A percentile compares a stretch with the other conserved stretches of the same genome.
These are phyloP conservation scores for Ophiostoma novo-ulmi DNA, from an alignment of 2,329 filamentous ascomycete genomes.

Conservation along the genomic window DNA sequence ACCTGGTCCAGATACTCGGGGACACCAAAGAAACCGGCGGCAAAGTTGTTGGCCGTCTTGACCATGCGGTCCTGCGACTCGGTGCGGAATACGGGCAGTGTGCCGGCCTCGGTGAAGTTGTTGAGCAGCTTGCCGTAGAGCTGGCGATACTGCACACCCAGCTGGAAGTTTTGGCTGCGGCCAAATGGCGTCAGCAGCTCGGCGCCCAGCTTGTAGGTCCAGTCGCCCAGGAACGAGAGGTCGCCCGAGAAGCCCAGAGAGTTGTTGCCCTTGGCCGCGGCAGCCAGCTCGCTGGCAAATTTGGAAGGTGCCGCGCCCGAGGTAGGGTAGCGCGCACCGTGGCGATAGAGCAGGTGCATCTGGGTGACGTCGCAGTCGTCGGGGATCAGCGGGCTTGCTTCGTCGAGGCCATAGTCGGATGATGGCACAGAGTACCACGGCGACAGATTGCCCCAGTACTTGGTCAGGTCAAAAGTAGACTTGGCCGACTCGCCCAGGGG, in stretches of 20 bases:
- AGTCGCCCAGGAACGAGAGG: constrained; percentile 3
- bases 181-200: constrained; percentile 2
- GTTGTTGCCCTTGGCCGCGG: background rate
- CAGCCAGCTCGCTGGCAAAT: constrained; percentile 4
- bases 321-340: constrained; percentile 2
- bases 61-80: constrained; percentile 12
- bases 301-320: background rate
- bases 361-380: constrained; percentile 4
- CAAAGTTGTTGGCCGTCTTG: constrained; percentile 13
- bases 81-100: constrained; percentile 6
- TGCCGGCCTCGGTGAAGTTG: constrained; percentile 10
- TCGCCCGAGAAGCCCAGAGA: constrained; percentile 9
- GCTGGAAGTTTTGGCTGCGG: constrained; percentile 9
- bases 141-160: constrained; percentile 9
- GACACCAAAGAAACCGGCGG: constrained; percentile 6
- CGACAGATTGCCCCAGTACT: constrained; percentile 6
- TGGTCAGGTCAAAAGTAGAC: constrained; percentile 8
- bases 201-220: constrained; percentile 10
- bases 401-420: background rate
- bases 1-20: constrained; percentile 11
- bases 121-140: constrained; percentile 9
- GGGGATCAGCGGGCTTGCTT: background rate
- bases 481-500: background rate
- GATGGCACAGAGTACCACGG: constrained; percentile 9
- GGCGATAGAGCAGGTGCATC: constrained; percentile 11